Evolutionary conservation across 163 green algal species (phyloP).

Genomic region (Prototheca wickerhamii): DNA sequence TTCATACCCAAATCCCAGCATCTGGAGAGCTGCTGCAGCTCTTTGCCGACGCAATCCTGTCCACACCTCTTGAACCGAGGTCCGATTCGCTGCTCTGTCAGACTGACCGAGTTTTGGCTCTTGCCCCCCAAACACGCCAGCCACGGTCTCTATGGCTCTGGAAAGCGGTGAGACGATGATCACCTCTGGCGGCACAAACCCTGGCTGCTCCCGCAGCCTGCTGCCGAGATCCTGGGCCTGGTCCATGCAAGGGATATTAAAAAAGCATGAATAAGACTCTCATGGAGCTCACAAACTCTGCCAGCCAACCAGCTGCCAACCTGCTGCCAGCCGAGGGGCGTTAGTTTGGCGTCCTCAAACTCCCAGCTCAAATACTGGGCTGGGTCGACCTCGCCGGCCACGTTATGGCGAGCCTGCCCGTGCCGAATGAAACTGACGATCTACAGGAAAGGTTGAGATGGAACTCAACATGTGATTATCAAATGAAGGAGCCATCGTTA

Average conservation of each 20-base stretch:
- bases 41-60: neutral
- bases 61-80: neutral
- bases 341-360: neutral
- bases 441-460: neutral
- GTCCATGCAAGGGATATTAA: neutral
- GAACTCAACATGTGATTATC: neutral
- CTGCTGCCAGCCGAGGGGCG: neutral
- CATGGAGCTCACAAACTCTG: neutral
- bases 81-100: neutral
- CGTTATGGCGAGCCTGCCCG: neutral
- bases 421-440: neutral
- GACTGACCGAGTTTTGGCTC: neutral
- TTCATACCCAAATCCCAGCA: no score
- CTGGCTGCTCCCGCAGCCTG: neutral
- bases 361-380: neutral
- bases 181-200: neutral
- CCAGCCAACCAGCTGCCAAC: neutral
- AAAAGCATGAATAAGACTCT: neutral
- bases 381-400: neutral
- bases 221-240: neutral
- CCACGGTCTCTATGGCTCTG: neutral
- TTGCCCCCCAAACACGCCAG: neutral
- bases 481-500: neutral
- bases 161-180: neutral
- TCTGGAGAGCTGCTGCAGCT: no score